These are phyloP conservation scores for Didymella pomorum DNA, from an alignment of 2,329 filamentous ascomycete species.

Conservation along the genomic window DNA sequence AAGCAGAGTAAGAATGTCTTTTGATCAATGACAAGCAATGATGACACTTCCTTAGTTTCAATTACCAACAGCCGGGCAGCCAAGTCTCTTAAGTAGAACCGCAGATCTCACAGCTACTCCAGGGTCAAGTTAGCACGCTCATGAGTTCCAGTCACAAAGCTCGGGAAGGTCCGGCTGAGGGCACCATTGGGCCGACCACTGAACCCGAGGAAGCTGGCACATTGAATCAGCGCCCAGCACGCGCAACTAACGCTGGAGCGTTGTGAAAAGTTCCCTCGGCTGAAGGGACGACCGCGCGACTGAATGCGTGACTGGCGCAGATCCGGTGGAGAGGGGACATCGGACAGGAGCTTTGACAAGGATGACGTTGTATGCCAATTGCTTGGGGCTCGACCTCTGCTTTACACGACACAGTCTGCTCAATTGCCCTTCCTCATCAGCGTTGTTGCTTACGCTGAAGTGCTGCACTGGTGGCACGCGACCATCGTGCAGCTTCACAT, in stretches of 20 bases:
- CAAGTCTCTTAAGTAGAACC: slow-evolving; percentile 44
- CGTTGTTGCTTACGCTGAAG: neutral
- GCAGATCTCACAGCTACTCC: slow-evolving; percentile 27
- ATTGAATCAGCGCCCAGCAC: slow-evolving; percentile 25
- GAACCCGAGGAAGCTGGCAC: slow-evolving; percentile 38
- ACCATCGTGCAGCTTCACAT: slow-evolving; percentile 43
- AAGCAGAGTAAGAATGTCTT: slow-evolving; percentile 3
- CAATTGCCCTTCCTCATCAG: slow-evolving; percentile 1
- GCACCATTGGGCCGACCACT: slow-evolving; percentile 47
- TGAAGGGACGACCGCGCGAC: slow-evolving; percentile 40
- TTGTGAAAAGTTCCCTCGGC: slow-evolving; percentile 38
- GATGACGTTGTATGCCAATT: slow-evolving; percentile 49
- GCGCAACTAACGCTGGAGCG: slow-evolving; percentile 20
- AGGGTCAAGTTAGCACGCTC: slow-evolving; percentile 27
- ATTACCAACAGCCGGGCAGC: slow-evolving; percentile 24
- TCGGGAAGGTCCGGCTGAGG: slow-evolving; percentile 46
- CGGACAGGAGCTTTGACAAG: slow-evolving; percentile 31
- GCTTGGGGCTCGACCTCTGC: slow-evolving; percentile 28
- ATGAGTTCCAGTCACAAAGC: slow-evolving; percentile 27
- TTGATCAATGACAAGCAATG: slow-evolving; percentile 28
- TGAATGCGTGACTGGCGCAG: slow-evolving; percentile 19
- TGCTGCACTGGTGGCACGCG: slow-evolving; percentile 27
- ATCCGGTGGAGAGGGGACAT: slow-evolving; percentile 32
- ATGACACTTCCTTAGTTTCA: slow-evolving; percentile 31
- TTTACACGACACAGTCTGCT: neutral